These are phyloP conservation scores for Funneliformis mosseae DNA, from an alignment of 192 early-diverging fungal species.

Conservation along the genomic window DNA sequence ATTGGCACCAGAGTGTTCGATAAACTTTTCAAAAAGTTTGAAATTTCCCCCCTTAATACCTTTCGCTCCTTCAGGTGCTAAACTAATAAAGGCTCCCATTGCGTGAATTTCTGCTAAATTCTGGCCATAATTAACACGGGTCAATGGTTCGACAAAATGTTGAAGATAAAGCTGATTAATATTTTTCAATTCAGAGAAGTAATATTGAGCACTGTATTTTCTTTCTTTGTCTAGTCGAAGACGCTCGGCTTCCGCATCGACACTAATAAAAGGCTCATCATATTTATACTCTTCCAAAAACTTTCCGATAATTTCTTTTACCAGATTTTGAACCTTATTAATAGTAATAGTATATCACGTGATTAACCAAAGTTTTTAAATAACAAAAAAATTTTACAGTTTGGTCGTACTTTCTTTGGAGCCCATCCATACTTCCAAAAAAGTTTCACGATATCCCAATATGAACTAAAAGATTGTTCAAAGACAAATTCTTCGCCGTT, in stretches of 20 bases:
- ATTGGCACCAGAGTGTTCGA: slow-evolving; percentile 43
- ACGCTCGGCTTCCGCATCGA: slow-evolving; percentile 34
- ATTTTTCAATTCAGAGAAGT: slow-evolving; percentile 41
- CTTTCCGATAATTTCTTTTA: slow-evolving; percentile 30
- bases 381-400: neutral
- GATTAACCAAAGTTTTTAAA: no score
- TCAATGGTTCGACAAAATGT: slow-evolving; percentile 60
- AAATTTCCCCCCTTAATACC: slow-evolving; percentile 60
- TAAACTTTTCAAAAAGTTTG: slow-evolving; percentile 63
- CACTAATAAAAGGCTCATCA: slow-evolving; percentile 37
- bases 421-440: slow-evolving; percentile 50
- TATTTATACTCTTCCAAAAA: slow-evolving; percentile 46
- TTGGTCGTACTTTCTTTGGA: slow-evolving; percentile 50
- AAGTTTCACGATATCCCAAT: slow-evolving; percentile 45
- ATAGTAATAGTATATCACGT: neutral
- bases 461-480: slow-evolving; percentile 46
- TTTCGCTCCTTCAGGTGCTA: slow-evolving; percentile 51
- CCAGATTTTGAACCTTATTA: slow-evolving; percentile 38
- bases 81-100: slow-evolving; percentile 57
- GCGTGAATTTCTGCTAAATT: slow-evolving; percentile 61
- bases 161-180: slow-evolving; percentile 44
- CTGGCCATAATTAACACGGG: slow-evolving; percentile 67
- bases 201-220: slow-evolving; percentile 39
- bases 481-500: slow-evolving; percentile 57
- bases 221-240: slow-evolving; percentile 39